These are phyloP conservation scores for Phytopythium oedochilum DNA, from an alignment of 352 stramenopile species.

Conservation along the genomic window DNA sequence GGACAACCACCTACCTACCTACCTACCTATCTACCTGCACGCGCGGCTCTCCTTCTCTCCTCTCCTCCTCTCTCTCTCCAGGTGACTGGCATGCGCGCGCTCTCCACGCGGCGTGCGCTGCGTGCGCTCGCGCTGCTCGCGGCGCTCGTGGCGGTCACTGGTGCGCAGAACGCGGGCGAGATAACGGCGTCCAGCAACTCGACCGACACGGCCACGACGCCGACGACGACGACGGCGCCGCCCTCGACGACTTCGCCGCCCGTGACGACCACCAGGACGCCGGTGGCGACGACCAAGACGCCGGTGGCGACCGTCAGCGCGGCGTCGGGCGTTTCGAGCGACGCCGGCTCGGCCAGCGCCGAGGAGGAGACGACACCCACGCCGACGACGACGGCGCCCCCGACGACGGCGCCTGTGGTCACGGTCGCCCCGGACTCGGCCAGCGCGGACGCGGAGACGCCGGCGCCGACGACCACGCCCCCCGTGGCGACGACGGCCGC, in stretches of 20 bases:
- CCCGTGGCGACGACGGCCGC: constrained; percentile 9
- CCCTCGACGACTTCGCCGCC: constrained; percentile 14
- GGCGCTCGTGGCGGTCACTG: neutral
- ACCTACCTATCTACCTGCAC: too few species aligned
- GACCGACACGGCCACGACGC: neutral
- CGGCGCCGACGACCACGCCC: constrained; percentile 12
- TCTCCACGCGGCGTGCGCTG: neutral
- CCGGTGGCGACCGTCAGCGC: constrained; percentile 6
- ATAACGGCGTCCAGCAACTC: constrained; percentile 1
- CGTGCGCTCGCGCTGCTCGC: neutral
- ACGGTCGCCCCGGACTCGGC: constrained; percentile 16
- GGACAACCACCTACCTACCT: neutral
- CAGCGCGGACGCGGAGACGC: constrained; percentile 12
- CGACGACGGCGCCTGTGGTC: constrained; percentile 9
- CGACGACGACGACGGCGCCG: constrained; percentile 8
- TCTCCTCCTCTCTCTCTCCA: neutral
- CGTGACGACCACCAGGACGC: constrained; percentile 17
- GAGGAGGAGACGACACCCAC: constrained; percentile 16
- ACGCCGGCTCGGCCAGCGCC: constrained; percentile 6
- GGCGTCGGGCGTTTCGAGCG: neutral
- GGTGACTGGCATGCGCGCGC: neutral
- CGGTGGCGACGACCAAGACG: constrained; percentile 17
- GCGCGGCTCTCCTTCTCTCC: too few species aligned
- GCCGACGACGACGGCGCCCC: constrained; percentile 16
- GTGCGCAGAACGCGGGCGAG: constrained; percentile 3